Evolutionary conservation across 2,329 filamentous ascomycete genomes (phyloP).

Genomic region (Cyanodermella asteris): DNA sequence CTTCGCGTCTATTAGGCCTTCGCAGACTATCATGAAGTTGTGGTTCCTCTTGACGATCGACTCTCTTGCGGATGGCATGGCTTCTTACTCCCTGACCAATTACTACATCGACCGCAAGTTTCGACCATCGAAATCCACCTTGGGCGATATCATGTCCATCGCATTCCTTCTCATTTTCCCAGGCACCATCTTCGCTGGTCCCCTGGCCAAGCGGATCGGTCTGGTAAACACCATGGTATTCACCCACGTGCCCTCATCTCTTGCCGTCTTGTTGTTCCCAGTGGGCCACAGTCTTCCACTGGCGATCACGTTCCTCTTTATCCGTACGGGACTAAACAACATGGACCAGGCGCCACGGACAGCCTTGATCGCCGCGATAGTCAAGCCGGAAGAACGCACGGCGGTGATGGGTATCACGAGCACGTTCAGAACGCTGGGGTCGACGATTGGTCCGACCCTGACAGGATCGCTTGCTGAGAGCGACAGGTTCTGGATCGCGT

Average conservation of each 20-base stretch:
- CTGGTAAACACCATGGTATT: conserved; percentile 45
- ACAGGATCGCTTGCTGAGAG: conserved; percentile 33
- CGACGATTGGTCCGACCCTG: conserved; percentile 30
- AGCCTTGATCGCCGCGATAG: conserved; percentile 45
- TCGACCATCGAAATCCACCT: too few species aligned
- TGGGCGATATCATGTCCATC: too few species aligned
- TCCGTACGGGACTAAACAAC: conserved; percentile 40
- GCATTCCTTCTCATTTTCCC: too few species aligned
- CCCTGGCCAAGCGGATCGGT: conserved; percentile 34
- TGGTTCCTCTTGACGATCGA: too few species aligned
- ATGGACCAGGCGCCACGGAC: conserved; percentile 48
- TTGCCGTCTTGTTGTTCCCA: conserved; percentile 38
- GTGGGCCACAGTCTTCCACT: conserved; percentile 27
- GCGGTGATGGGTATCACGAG: conserved; percentile 49
- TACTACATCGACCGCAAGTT: too few species aligned
- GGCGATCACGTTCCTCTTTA: conserved; percentile 32
- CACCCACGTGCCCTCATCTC: conserved; percentile 38
- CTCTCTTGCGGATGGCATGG: too few species aligned
- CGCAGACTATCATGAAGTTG: too few species aligned
- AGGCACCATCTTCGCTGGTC: conserved; percentile 28
- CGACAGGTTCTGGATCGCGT: conserved; percentile 38
- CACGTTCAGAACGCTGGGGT: conserved; percentile 37
- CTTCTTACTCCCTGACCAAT: too few species aligned
- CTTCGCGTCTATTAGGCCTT: too few species aligned
- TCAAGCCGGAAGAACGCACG: conserved; percentile 41